Percentiles rank a stretch among this genome's conserved stretches.
Evolutionary conservation across 352 stramenopile species (phyloP).

Genomic region (Phytopythium vexans): DNA sequence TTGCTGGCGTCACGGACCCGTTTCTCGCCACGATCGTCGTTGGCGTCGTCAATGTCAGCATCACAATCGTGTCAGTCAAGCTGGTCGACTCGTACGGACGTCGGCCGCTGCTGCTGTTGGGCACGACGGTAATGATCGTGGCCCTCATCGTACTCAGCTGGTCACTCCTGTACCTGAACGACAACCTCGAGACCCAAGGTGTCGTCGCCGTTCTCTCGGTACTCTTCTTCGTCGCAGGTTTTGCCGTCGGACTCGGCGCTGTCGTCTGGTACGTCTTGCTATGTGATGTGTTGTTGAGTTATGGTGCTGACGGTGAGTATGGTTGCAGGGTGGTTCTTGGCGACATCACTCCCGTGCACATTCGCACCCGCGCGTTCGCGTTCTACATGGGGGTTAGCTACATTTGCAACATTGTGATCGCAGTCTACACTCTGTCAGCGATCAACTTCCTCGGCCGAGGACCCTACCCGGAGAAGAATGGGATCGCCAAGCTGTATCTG

Average conservation of each 20-base stretch:
- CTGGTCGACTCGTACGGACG: slow-evolving; percentile 78
- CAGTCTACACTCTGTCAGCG: slow-evolving; percentile 70
- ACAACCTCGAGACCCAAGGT: slow-evolving; percentile 44
- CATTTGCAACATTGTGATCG: slow-evolving; percentile 81
- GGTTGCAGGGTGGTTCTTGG: slow-evolving; percentile 71
- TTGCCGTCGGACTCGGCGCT: slow-evolving; percentile 78
- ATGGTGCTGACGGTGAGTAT: slow-evolving; percentile 1
- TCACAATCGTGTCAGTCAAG: slow-evolving; percentile 75
- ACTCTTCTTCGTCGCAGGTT: slow-evolving; percentile 79
- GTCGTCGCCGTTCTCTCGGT: slow-evolving; percentile 74
- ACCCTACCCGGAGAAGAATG: slow-evolving; percentile 68
- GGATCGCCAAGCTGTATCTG: slow-evolving; percentile 84
- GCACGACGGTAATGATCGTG: slow-evolving; percentile 72
- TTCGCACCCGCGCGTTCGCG: slow-evolving; percentile 77
- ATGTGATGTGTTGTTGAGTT: not conserved
- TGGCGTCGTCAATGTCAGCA: slow-evolving; percentile 63
- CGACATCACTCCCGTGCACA: slow-evolving; percentile 86
- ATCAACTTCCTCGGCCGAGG: slow-evolving; percentile 72
- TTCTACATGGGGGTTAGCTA: slow-evolving; percentile 87
- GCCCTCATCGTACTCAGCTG: slow-evolving; percentile 63
- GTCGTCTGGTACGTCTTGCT: slow-evolving; percentile 59
- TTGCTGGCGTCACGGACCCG: slow-evolving; percentile 84
- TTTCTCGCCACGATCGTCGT: slow-evolving; percentile 81
- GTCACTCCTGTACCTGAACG: slow-evolving; percentile 58
- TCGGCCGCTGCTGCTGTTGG: slow-evolving; percentile 64